Evolutionary conservation across 2,329 filamentous ascomycete species (phyloP).

Genomic region (Emergomyces africanus): DNA sequence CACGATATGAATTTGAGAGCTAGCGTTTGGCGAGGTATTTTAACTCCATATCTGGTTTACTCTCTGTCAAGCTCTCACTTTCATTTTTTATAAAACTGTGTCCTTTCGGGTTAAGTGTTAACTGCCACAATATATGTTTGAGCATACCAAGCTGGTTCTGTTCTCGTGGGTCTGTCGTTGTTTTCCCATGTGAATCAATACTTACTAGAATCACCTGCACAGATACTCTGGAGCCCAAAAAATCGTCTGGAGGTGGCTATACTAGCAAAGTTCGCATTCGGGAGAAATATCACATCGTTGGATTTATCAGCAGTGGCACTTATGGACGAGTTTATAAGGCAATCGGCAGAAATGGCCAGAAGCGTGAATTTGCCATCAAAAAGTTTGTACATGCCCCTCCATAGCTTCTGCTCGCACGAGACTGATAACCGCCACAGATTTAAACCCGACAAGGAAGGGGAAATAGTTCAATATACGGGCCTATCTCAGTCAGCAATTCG

Average conservation of each 20-base stretch:
- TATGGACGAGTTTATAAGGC: slow-evolving; percentile 99
- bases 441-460: slow-evolving; percentile 97
- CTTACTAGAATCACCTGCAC: slow-evolving; percentile 15
- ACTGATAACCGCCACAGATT: slow-evolving; percentile 38
- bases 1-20: slow-evolving; percentile 1
- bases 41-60: not conserved
- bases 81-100: not conserved
- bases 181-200: not conserved
- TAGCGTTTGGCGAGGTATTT: not conserved
- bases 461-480: slow-evolving; percentile 86
- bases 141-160: not conserved
- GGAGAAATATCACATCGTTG: slow-evolving; percentile 90
- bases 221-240: slow-evolving; percentile 28
- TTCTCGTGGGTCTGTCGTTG: not conserved
- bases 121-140: not conserved
- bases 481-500: slow-evolving; percentile 95
- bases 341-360: slow-evolving; percentile 56
- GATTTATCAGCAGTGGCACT: slow-evolving; percentile 95
- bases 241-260: slow-evolving; percentile 38
- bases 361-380: slow-evolving; percentile 92
- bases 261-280: slow-evolving; percentile 71
- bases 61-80: not conserved
- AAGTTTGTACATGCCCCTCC: slow-evolving; percentile 46
- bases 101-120: not conserved
- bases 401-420: not conserved